Conservation (phyloP, 371 early-diverging fungal genomes). For the Mortierella sp. region DNA sequence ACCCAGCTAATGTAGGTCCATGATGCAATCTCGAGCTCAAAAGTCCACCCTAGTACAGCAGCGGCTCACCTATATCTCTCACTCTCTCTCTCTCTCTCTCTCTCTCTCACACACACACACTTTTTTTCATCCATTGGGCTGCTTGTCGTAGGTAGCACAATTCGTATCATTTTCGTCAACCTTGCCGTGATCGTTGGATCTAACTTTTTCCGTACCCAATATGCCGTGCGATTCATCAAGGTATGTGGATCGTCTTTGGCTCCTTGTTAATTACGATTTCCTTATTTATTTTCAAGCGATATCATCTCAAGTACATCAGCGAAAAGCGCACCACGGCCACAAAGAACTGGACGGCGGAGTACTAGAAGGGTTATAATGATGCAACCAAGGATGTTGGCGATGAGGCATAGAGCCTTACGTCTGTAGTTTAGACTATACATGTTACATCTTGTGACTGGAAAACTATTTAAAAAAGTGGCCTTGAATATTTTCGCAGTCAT, state of each 20-base stretch:
- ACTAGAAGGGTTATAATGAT: conserved; percentile 42
- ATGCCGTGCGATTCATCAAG: conserved; percentile 42
- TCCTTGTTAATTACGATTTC: conserved; percentile 19
- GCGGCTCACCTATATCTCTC: background rate
- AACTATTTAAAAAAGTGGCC: too few relatives aligned
- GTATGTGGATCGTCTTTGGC: conserved; percentile 50
- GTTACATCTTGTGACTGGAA: too few relatives aligned
- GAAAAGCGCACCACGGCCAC: conserved; percentile 25
- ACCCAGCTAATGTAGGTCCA: background rate
- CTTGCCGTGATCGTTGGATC: conserved; percentile 54
- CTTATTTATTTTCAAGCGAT: conserved; percentile 39
- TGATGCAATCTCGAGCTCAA: background rate
- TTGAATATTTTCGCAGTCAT: too few relatives aligned
- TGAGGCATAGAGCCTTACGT: conserved; percentile 12
- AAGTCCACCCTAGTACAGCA: background rate
- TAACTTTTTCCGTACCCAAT: conserved; percentile 57
- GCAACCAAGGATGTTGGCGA: conserved; percentile 39
- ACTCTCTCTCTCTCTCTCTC: too few relatives aligned
- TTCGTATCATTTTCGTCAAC: conserved; percentile 58
- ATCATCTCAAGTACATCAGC: conserved; percentile 17
- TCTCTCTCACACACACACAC: too few relatives aligned
- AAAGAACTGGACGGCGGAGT: conserved; percentile 37
- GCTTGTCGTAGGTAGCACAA: too few relatives aligned
- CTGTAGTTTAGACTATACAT: too few relatives aligned
- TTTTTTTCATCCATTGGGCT: conserved; percentile 41